phyloP scores from a whole-genome alignment of 108 stramenopile genomes.

The Pseudonitzschia delicatissima region DNA sequence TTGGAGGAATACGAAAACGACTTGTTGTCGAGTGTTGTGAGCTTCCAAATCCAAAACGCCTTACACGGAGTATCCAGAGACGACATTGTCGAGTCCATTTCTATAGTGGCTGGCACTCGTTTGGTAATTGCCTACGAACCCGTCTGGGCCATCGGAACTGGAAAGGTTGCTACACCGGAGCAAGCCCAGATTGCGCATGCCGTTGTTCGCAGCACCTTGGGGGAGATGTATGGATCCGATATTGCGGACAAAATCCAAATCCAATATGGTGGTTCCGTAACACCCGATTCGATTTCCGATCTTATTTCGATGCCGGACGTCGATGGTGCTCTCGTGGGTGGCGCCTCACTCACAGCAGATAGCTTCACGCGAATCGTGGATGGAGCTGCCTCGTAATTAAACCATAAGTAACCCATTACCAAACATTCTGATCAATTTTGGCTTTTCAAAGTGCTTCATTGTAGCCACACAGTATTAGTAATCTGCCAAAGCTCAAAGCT shows the following conservation, averaged over 20 bases:
- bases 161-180: constrained; percentile 77
- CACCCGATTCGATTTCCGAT: constrained; percentile 63
- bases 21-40: constrained; percentile 50
- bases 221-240: constrained; percentile 50
- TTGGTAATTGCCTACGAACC: constrained; percentile 92
- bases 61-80: constrained; percentile 51
- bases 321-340: constrained; percentile 80
- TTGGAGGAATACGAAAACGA: constrained; percentile 87
- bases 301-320: constrained; percentile 75
- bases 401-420: too few relatives aligned
- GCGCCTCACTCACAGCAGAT: constrained; percentile 75
- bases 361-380: constrained; percentile 75
- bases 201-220: constrained; percentile 43
- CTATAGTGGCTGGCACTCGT: constrained; percentile 7
- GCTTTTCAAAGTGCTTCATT: too few relatives aligned
- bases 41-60: constrained; percentile 62
- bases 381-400: too few relatives aligned
- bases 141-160: constrained; percentile 95
- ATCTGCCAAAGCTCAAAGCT: too few relatives aligned
- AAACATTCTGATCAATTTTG: too few relatives aligned
- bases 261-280: constrained; percentile 80
- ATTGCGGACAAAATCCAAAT: constrained; percentile 51
- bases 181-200: constrained; percentile 62
- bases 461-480: too few relatives aligned
- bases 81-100: neutral